Evolutionary conservation across 441 rosid genomes (phyloP), one percentile per base, ranked within the genome.

Genomic region (Aquilaria agallochum): DNA sequence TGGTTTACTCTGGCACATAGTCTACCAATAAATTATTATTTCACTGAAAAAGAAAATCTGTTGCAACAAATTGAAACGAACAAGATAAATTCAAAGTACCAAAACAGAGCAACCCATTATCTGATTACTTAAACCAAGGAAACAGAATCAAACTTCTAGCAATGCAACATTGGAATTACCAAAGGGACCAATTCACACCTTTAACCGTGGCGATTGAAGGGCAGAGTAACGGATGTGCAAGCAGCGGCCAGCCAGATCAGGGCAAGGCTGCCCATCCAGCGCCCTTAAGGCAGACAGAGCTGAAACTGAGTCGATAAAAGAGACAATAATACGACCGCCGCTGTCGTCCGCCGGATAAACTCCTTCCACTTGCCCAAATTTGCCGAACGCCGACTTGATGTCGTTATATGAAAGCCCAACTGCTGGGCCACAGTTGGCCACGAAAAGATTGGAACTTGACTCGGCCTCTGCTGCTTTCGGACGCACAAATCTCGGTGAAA

Each of bases 341-440:
- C 90, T 90, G 30, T 84, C 96, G 68, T 93, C 98, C 40, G 97
- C 98, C 15, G 90, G 78, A 70, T 74, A 77, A 1, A 90, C 84
- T 58, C 93, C 98, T 12, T 58, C 76, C 50, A 90, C 87, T 50
- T 73, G 66, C 10, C 98, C 98, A 69, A 82, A 93, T 3, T 58
- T 62, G 59, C 81, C 55, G 64, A 93, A 93, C 59, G 67, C 90
- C 34, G 86, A 74, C 40, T 74, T 71, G 51, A 93, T 81, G 5
- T 71, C 58, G 53, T 84, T 91, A 60, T 75, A 71, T 20, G 97
- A 79, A 7, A 85, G 55, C 36, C 97, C 97, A 14, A 90, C 90
- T 1, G 87, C 87, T 36, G 98, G 98, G 11, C 98, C 98, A 45
- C 98, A 93, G 65, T 93, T 93, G 57, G 97, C 98, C 50, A 90